Conservation (phyloP, 768 basidiomycete genomes). For the Phanerochaete sordida region DNA sequence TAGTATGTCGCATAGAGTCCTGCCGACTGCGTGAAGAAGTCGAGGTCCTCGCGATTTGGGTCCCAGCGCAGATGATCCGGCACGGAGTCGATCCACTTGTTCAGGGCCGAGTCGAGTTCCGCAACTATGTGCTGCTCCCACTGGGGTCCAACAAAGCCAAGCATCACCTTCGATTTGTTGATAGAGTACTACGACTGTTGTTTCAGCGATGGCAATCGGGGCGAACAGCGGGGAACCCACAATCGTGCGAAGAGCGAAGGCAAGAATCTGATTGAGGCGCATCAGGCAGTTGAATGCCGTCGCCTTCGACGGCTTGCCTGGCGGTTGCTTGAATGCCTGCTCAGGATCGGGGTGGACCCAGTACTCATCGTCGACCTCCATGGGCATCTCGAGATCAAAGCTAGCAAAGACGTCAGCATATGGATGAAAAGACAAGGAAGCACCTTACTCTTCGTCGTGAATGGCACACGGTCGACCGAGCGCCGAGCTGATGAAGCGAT, state of each 20-base stretch:
- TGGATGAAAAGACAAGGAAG: background rate
- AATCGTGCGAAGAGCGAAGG: slow-evolving; percentile 65
- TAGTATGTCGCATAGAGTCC: slow-evolving; percentile 54
- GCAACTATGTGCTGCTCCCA: slow-evolving; percentile 58
- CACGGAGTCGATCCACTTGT: slow-evolving; percentile 67
- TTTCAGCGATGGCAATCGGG: slow-evolving; percentile 6
- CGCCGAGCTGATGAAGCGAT: slow-evolving; percentile 39
- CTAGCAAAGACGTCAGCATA: slow-evolving; percentile 31
- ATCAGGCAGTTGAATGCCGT: slow-evolving; percentile 62
- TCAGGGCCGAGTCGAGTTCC: slow-evolving; percentile 66
- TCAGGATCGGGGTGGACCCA: slow-evolving; percentile 61
- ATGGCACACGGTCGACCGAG: slow-evolving; percentile 65
- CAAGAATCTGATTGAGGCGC: slow-evolving; percentile 65
- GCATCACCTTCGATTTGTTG: slow-evolving; percentile 55
- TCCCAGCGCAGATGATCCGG: slow-evolving; percentile 58
- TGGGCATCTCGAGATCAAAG: slow-evolving; percentile 71
- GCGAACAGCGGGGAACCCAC: slow-evolving; percentile 34
- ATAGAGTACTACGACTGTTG: slow-evolving; percentile 58
- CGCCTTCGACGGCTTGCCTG: slow-evolving; percentile 51
- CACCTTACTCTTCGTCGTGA: slow-evolving; percentile 67
- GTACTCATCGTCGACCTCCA: slow-evolving; percentile 80
- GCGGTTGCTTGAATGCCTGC: slow-evolving; percentile 62
- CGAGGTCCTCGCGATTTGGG: slow-evolving; percentile 34
- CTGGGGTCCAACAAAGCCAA: slow-evolving; percentile 47
- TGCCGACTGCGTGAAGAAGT: slow-evolving; percentile 57